Evolutionary conservation across 164 flowering plant genomes (phyloP), one percentile per base, ranked within the genome.

Genomic region (Nelumbo lutea): DNA sequence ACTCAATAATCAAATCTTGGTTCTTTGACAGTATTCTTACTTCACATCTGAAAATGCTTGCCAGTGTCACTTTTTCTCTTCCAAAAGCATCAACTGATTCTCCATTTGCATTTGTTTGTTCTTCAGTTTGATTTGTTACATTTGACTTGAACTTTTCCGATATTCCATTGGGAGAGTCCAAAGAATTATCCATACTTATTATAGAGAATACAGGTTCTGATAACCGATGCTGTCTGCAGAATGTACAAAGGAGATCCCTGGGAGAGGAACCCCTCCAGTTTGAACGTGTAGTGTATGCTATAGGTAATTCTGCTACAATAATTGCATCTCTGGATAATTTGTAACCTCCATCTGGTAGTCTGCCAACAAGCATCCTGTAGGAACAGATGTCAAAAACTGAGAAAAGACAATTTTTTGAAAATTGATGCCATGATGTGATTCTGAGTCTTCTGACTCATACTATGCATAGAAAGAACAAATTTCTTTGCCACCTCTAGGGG

Each of bases 231-330:
- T 83, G 88, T 55, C 94, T 95, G 77, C 98, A 96, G 74, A 96
- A 87, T 59, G 80, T 68, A 77, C 71, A 82, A 40, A 96, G 90
- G 45, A 96, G 84, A 40, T 96, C 97, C 78, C 86, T 85, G 1
- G 99, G 99, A 3, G 76, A 77, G 42, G 87, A 77, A 63, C 99
- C 99, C 74, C 90, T 87, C 99, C 99, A 95, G 71, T 92, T 90
- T 71, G 87, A 62, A 66, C 79, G 86, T n/a, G 93, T 73, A n/a
- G 91, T 84, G 69, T 81, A 95, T 44, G 79, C 72, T 47, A 50
- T 15, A 58, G 99, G 99, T 75, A 95, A 82, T 70, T 93, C 88
- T 9, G 96, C 93, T 58, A 79, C 76, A 70, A 93, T 82, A 68
- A 86, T 66, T 72, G 98, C 90, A 45, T 87, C 90, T 76, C 99